phyloP scores from a whole-genome alignment of 1,284 basidiomycete genomes.

The Polyporus tsugae region DNA sequence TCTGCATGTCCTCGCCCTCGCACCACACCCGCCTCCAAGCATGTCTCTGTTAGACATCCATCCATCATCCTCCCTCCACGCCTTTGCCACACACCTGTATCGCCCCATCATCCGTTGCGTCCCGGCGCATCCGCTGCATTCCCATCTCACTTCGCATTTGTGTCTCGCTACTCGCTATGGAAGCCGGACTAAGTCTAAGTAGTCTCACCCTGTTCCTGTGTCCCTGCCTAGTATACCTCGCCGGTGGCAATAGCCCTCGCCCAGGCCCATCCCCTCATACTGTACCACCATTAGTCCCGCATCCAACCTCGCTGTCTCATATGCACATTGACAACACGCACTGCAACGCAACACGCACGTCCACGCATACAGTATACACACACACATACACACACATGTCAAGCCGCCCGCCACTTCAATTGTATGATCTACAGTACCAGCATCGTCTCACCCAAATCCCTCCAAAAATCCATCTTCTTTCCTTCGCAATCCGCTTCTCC shows the following conservation, averaged over 20 bases:
- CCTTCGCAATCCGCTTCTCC: neutral
- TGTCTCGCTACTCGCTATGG: slow-evolving; percentile 8
- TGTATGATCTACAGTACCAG: slow-evolving; percentile 7
- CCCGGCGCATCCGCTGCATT: neutral
- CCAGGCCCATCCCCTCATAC: slow-evolving; percentile 24
- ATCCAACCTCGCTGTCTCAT: slow-evolving; percentile 30
- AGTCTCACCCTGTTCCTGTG: slow-evolving; percentile 9
- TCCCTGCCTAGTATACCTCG: neutral
- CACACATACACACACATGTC: slow-evolving; percentile 7
- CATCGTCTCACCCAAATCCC: neutral
- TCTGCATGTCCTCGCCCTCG: slow-evolving; percentile 10
- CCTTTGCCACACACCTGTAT: neutral
- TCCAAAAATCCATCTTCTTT: neutral
- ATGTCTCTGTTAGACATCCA: neutral
- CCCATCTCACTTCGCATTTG: slow-evolving; percentile 1
- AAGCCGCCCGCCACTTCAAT: neutral
- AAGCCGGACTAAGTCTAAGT: slow-evolving; percentile 8
- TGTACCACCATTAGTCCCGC: slow-evolving; percentile 31
- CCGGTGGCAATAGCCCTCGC: neutral
- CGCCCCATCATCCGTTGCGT: neutral
- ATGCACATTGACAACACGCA: slow-evolving; percentile 22
- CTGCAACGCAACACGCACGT: slow-evolving; percentile 18
- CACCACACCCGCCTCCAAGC: neutral
- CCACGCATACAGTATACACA: slow-evolving; percentile 1
- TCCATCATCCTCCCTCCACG: neutral